phyloP scores from a whole-genome alignment of 2,329 filamentous ascomycete species.

The Diaporthe citriasiana region DNA sequence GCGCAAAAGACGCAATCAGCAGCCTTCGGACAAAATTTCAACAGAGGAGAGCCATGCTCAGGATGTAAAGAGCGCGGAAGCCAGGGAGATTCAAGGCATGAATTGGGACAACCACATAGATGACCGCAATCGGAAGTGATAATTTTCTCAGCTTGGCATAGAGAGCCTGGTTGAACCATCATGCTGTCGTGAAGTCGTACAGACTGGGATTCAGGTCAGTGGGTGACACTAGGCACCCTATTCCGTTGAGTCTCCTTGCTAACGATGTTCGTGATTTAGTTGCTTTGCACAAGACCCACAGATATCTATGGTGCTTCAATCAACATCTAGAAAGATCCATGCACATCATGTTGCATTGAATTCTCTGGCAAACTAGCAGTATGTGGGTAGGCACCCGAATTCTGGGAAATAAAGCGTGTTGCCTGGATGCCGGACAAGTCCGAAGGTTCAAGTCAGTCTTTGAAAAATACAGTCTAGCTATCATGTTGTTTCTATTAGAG shows the following conservation, averaged over 20 bases:
- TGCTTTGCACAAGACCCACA: not conserved
- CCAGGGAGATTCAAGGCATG: not conserved
- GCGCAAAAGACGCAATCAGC: not conserved
- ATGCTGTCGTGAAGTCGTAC: not conserved
- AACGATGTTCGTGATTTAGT: not conserved
- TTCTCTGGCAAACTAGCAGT: not conserved
- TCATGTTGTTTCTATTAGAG: not conserved
- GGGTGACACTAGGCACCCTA: not conserved
- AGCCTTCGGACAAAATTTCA: not conserved
- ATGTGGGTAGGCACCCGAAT: not conserved
- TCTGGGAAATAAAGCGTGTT: not conserved
- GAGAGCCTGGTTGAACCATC: not conserved
- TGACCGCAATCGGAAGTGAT: not conserved
- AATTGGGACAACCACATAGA: not conserved
- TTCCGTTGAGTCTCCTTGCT: not conserved
- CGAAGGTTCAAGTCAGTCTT: not conserved
- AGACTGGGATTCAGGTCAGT: not conserved
- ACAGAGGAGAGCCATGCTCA: not conserved
- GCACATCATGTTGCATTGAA: not conserved
- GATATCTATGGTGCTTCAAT: not conserved
- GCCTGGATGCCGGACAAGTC: not conserved
- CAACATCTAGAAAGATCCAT: not conserved
- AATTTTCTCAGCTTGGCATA: not conserved
- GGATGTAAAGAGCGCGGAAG: not conserved
- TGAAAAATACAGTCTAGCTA: not conserved